Conservation (phyloP, 2,329 filamentous ascomycete genomes). For the Diaporthe batatas region DNA sequence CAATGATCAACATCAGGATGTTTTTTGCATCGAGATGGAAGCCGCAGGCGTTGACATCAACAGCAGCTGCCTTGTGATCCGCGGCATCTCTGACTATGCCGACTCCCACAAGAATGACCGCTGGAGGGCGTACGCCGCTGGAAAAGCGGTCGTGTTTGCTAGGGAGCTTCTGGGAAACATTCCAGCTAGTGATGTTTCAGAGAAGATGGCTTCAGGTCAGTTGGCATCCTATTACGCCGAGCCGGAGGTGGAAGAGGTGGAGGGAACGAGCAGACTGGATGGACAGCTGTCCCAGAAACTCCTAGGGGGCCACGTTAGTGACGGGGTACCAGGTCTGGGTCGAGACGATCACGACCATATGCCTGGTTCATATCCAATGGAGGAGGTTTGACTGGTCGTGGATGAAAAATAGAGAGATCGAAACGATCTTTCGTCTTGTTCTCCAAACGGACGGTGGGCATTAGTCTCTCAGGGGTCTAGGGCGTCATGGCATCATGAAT, state of each 20-base stretch:
- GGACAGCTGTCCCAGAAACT: neutral
- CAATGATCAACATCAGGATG: slow-evolving; percentile 34
- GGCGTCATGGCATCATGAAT: too few relatives aligned
- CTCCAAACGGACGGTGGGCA: too few relatives aligned
- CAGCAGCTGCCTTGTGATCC: slow-evolving; percentile 54
- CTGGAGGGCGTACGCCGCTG: slow-evolving; percentile 54
- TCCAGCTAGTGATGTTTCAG: neutral
- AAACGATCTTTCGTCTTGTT: too few relatives aligned
- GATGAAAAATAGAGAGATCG: too few relatives aligned
- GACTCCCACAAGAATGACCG: slow-evolving; percentile 55
- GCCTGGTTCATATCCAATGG: neutral
- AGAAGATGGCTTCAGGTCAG: slow-evolving; percentile 10
- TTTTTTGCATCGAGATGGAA: slow-evolving; percentile 51
- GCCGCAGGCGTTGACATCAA: slow-evolving; percentile 48
- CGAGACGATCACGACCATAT: neutral
- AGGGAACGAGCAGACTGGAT: too few relatives aligned
- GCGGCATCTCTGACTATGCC: slow-evolving; percentile 57
- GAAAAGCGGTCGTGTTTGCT: slow-evolving; percentile 49
- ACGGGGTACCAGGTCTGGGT: neutral
- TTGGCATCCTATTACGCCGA: neutral
- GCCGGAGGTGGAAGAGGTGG: neutral
- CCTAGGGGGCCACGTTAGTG: too few relatives aligned
- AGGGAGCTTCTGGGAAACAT: slow-evolving; percentile 41
- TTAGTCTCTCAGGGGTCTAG: too few relatives aligned
- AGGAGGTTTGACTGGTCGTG: too few relatives aligned